phyloP scores from a whole-genome alignment of 331 rosid species.

The Saraca asoca region DNA sequence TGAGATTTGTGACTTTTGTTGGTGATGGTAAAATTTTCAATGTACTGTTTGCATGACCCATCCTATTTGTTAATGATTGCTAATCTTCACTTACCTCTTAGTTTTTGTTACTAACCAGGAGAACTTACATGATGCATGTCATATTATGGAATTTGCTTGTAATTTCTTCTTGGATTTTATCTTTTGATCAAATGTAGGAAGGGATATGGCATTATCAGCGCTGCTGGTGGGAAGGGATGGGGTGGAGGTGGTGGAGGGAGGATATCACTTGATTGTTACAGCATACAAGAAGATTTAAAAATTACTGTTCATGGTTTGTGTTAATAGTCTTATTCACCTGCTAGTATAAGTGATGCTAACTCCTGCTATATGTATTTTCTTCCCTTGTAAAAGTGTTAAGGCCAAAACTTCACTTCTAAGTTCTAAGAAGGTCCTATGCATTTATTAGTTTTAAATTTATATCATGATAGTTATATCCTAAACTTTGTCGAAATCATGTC shows the following conservation, averaged over 20 bases:
- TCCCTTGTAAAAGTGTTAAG: slow-evolving; percentile 17
- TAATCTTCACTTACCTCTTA: background rate
- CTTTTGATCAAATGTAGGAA: slow-evolving; percentile 60
- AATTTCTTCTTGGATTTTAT: slow-evolving; percentile 29
- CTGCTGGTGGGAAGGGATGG: slow-evolving; percentile 97
- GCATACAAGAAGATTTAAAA: slow-evolving; percentile 90
- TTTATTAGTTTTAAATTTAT: slow-evolving; percentile 20
- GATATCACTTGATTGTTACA: slow-evolving; percentile 92
- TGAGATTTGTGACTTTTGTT: slow-evolving; percentile 30
- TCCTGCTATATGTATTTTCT: slow-evolving; percentile 29
- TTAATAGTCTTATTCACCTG: slow-evolving; percentile 29
- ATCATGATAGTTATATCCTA: slow-evolving; percentile 21
- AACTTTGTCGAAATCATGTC: slow-evolving; percentile 20
- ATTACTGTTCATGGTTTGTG: slow-evolving; percentile 81
- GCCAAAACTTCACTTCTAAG: too few species aligned
- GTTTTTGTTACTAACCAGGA: background rate
- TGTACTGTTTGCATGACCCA: slow-evolving; percentile 15
- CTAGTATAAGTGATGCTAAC: slow-evolving; percentile 15
- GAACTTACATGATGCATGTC: background rate
- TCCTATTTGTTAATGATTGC: background rate
- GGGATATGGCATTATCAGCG: slow-evolving; percentile 89
- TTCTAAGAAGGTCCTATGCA: background rate
- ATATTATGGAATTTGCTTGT: slow-evolving; percentile 29
- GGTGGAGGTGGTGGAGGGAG: slow-evolving; percentile 99
- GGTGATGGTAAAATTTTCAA: slow-evolving; percentile 18